Percentiles rank a stretch among this genome's conserved stretches.
Evolutionary conservation across 495 filamentous ascomycete genomes (phyloP).

Genomic region (Monascus purpureus): DNA sequence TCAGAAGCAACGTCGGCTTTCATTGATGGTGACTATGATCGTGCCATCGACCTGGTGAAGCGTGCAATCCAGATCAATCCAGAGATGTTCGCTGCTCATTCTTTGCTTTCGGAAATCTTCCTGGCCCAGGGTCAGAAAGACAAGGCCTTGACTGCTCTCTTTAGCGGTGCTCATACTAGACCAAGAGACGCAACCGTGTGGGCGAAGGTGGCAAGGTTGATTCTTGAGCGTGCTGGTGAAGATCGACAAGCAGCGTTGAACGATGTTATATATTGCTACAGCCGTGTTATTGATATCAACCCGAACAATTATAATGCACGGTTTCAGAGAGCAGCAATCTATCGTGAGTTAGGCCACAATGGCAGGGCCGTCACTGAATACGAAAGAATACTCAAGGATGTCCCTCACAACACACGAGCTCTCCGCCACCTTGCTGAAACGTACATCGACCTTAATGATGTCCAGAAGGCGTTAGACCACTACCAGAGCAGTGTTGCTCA

Average conservation of each 20-base stretch:
- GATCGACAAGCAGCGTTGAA: conserved; percentile 35
- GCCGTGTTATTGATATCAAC: conserved; percentile 50
- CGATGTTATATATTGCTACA: conserved; percentile 54
- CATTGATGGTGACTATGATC: conserved; percentile 48
- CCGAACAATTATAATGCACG: conserved; percentile 42
- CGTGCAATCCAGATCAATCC: conserved; percentile 70
- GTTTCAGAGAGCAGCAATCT: conserved; percentile 44
- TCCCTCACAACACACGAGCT: conserved; percentile 45
- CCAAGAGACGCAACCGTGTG: conserved; percentile 54
- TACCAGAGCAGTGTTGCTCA: conserved; percentile 48
- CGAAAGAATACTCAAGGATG: conserved; percentile 41
- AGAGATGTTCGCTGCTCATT: conserved; percentile 70
- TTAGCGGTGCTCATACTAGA: conserved; percentile 57
- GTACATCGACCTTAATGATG: conserved; percentile 43
- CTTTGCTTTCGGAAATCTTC: conserved; percentile 58
- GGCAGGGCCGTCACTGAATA: conserved; percentile 48
- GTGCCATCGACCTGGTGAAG: conserved; percentile 45
- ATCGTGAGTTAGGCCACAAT: conserved; percentile 41
- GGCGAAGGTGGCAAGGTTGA: conserved; percentile 52
- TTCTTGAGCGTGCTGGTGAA: conserved; percentile 45
- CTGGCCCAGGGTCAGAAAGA: conserved; percentile 51
- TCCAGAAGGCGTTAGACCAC: conserved; percentile 40
- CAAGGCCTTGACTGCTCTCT: conserved; percentile 51
- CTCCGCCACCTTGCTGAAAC: conserved; percentile 51
- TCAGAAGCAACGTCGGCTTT: conserved; percentile 58